These are phyloP conservation scores for Monilinia vaccinii-corymbosi DNA, from an alignment of 2,329 filamentous ascomycete species.

Conservation along the genomic window DNA sequence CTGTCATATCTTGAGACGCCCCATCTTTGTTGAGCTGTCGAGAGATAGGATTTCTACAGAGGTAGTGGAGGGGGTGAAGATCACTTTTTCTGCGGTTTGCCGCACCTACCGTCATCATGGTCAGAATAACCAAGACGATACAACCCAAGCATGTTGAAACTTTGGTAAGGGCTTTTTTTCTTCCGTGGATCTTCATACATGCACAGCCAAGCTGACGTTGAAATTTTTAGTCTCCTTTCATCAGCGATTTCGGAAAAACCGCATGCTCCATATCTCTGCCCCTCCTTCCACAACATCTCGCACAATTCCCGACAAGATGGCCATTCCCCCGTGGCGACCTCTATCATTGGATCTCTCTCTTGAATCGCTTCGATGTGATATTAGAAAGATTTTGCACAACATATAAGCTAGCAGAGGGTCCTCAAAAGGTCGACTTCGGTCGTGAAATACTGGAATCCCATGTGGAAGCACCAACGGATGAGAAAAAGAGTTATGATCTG, in stretches of 20 bases:
- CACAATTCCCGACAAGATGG: slow-evolving; percentile 80
- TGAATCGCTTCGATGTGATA: slow-evolving; percentile 89
- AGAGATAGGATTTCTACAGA: slow-evolving; percentile 18
- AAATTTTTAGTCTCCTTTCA: slow-evolving; percentile 67
- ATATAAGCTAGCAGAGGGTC: slow-evolving; percentile 72
- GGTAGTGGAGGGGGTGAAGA: slow-evolving; percentile 44
- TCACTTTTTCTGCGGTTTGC: slow-evolving; percentile 42
- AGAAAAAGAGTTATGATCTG: slow-evolving; percentile 41
- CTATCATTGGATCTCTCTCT: slow-evolving; percentile 93
- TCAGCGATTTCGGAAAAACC: slow-evolving; percentile 68
- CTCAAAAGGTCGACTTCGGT: slow-evolving; percentile 69
- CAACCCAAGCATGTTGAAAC: slow-evolving; percentile 60
- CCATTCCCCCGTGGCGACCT: slow-evolving; percentile 91
- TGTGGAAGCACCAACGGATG: slow-evolving; percentile 36
- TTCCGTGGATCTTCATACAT: no score
- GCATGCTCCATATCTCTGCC: slow-evolving; percentile 62
- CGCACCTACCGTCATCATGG: slow-evolving; percentile 52
- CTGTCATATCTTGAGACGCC: slow-evolving; percentile 29
- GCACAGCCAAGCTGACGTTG: slow-evolving; percentile 13
- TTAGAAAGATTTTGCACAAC: slow-evolving; percentile 71
- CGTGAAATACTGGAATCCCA: slow-evolving; percentile 49
- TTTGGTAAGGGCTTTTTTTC: slow-evolving; percentile 40
- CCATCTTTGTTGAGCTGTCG: slow-evolving; percentile 26
- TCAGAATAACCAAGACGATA: slow-evolving; percentile 59
- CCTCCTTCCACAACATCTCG: slow-evolving; percentile 67